phyloP scores from a whole-genome alignment of 805 yeast species.

The Starmera amethionina region DNA sequence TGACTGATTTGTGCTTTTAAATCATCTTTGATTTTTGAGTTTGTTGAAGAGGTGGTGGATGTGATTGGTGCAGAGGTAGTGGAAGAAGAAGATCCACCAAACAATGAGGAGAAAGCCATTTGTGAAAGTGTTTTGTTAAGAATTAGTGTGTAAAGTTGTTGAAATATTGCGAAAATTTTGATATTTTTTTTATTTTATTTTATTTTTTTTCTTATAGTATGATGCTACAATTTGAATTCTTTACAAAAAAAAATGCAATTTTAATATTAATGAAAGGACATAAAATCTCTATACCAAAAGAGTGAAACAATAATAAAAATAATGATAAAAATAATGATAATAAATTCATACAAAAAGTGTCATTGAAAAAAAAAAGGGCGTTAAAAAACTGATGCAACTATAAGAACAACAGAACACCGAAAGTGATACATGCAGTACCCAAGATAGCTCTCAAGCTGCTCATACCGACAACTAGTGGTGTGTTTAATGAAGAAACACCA shows the following conservation, averaged over 20 bases:
- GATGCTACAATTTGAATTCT: no score
- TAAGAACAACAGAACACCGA: conserved; percentile 1
- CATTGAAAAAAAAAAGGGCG: neutral
- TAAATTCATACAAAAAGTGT: neutral
- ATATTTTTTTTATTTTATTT: no score
- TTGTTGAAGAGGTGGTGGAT: conserved; percentile 5
- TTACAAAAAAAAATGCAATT: no score
- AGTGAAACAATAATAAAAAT: neutral
- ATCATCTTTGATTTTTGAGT: conserved; percentile 44
- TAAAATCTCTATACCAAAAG: neutral
- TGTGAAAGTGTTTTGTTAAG: neutral
- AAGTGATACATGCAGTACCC: conserved; percentile 2
- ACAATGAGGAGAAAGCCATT: conserved; percentile 19
- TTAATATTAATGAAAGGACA: no score
- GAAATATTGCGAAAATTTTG: no score
- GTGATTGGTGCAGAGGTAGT: conserved; percentile 14
- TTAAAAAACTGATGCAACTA: neutral
- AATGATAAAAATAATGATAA: neutral
- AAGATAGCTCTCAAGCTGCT: conserved; percentile 3
- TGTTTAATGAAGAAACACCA: conserved; percentile 1
- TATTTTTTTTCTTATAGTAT: no score
- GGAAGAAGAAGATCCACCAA: conserved; percentile 18
- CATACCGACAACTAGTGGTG: conserved; percentile 1
- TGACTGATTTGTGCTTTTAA: conserved; percentile 63
- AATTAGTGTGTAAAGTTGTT: neutral